Conservation (phyloP, 1,139 yeast genomes). For the Schwanniomyces etchellsii region DNA sequence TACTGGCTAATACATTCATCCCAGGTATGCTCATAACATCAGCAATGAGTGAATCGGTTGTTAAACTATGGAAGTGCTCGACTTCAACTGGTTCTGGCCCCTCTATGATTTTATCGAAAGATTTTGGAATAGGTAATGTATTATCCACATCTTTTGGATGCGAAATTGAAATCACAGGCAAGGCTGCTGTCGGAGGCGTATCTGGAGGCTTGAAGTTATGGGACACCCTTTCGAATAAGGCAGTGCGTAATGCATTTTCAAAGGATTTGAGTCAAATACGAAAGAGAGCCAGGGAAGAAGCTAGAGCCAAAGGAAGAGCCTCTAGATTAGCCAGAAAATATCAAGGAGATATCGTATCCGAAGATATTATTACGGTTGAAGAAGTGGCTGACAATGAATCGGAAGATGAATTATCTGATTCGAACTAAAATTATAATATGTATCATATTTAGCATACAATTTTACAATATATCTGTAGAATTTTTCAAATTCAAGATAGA, state of each 20-base stretch:
- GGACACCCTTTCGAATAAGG: slow-evolving; percentile 80
- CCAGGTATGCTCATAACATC: slow-evolving; percentile 80
- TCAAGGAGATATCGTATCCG: slow-evolving; percentile 39
- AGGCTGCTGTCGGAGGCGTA: slow-evolving; percentile 84
- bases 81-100: slow-evolving; percentile 49
- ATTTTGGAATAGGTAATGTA: slow-evolving; percentile 93
- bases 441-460: no score
- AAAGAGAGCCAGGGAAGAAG: slow-evolving; percentile 51
- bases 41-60: slow-evolving; percentile 83
- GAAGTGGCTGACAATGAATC: slow-evolving; percentile 54
- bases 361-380: slow-evolving; percentile 57
- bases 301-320: slow-evolving; percentile 49
- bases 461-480: no score
- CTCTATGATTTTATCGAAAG: slow-evolving; percentile 85
- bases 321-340: slow-evolving; percentile 75
- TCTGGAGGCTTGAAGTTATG: slow-evolving; percentile 81
- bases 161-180: slow-evolving; percentile 82
- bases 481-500: no score
- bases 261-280: slow-evolving; percentile 52
- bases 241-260: slow-evolving; percentile 69
- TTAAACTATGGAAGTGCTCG: slow-evolving; percentile 84
- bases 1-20: slow-evolving; percentile 62
- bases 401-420: slow-evolving; percentile 15
- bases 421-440: no score
- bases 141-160: slow-evolving; percentile 79